A percentile compares a stretch with the other conserved stretches of the same genome.
Conservation (phyloP, 352 stramenopile species). For the Elongisporangium anandrum region DNA sequence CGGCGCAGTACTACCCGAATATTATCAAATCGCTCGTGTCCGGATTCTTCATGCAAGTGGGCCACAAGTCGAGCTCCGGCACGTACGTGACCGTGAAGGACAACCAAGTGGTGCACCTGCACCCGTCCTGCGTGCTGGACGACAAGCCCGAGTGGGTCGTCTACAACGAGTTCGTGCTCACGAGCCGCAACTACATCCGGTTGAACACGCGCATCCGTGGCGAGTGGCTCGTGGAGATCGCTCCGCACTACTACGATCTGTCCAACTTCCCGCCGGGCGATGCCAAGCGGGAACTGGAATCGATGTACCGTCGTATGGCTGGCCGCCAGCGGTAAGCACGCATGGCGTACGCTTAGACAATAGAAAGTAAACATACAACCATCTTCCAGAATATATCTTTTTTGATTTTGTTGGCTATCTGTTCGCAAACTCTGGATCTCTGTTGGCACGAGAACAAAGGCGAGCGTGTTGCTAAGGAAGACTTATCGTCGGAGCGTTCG, state of each 20-base stretch:
- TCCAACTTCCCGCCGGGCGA: conserved; percentile 97
- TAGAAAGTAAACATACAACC: conserved; percentile 1
- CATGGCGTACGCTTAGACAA: neutral
- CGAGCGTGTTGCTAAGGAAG: no score
- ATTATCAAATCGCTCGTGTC: conserved; percentile 92
- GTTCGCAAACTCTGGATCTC: no score
- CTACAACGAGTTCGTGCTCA: conserved; percentile 99
- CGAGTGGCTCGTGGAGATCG: conserved; percentile 92
- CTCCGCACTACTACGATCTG: conserved; percentile 98
- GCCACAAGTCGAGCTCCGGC: conserved; percentile 81
- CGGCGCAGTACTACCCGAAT: conserved; percentile 89
- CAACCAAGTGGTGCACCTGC: conserved; percentile 97
- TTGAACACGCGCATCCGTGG: conserved; percentile 93
- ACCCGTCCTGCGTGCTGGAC: conserved; percentile 96
- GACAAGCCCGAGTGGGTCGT: conserved; percentile 97
- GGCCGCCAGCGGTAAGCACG: conserved; percentile 9
- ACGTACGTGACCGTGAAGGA: conserved; percentile 99
- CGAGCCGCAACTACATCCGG: conserved; percentile 98
- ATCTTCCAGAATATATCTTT: neutral
- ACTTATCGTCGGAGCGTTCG: conserved; percentile 17
- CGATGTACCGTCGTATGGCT: conserved; percentile 68
- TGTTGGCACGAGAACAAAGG: no score
- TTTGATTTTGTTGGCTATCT: neutral
- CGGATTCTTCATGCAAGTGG: conserved; percentile 98
- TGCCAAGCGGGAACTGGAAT: conserved; percentile 93